Percentiles rank a stretch among this genome's conserved stretches.
These are phyloP conservation scores for Saprolegnia parasitica DNA, from an alignment of 352 stramenopile species.

Conservation along the genomic window DNA sequence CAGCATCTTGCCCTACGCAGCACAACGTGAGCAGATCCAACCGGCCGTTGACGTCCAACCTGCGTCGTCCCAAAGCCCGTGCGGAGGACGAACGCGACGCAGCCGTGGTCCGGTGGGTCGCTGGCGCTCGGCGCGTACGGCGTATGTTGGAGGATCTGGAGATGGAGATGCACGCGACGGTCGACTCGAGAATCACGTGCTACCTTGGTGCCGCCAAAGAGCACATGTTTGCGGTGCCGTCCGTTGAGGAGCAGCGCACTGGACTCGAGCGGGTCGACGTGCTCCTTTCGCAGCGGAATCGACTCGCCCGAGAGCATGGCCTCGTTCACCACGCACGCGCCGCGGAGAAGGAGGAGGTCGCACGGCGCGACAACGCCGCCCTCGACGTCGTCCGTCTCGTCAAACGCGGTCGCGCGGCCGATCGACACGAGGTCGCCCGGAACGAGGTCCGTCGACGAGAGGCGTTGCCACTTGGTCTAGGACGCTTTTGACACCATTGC, in stretches of 20 bases:
- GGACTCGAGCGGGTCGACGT: slow-evolving; percentile 15
- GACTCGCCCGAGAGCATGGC: slow-evolving; percentile 95
- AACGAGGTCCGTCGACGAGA: slow-evolving; percentile 66
- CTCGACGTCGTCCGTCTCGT: slow-evolving; percentile 28
- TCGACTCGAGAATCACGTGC: too few relatives aligned
- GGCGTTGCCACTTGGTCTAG: slow-evolving; percentile 49
- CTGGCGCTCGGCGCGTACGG: slow-evolving; percentile 42
- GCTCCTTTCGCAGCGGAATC: slow-evolving; percentile 90
- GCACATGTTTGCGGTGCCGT: slow-evolving; percentile 82
- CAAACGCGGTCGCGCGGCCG: slow-evolving; percentile 36
- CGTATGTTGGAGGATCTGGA: slow-evolving; percentile 84
- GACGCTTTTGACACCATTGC: too few relatives aligned
- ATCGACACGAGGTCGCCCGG: slow-evolving; percentile 85
- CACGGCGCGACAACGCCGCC: slow-evolving; percentile 56
- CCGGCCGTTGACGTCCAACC: slow-evolving; percentile 57
- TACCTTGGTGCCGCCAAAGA: slow-evolving; percentile 92
- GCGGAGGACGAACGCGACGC: slow-evolving; percentile 92
- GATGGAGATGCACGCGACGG: too few relatives aligned
- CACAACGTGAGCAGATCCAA: slow-evolving; percentile 29
- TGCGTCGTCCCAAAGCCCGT: slow-evolving; percentile 96
- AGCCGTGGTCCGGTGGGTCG: slow-evolving; percentile 87
- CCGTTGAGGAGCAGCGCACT: slow-evolving; percentile 78
- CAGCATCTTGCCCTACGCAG: slow-evolving; percentile 93
- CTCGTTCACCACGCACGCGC: slow-evolving; percentile 93
- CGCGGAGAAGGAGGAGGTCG: slow-evolving; percentile 89